These are phyloP conservation scores for Fusarium mundagurra DNA, from an alignment of 2,329 filamentous ascomycete species.

Conservation along the genomic window DNA sequence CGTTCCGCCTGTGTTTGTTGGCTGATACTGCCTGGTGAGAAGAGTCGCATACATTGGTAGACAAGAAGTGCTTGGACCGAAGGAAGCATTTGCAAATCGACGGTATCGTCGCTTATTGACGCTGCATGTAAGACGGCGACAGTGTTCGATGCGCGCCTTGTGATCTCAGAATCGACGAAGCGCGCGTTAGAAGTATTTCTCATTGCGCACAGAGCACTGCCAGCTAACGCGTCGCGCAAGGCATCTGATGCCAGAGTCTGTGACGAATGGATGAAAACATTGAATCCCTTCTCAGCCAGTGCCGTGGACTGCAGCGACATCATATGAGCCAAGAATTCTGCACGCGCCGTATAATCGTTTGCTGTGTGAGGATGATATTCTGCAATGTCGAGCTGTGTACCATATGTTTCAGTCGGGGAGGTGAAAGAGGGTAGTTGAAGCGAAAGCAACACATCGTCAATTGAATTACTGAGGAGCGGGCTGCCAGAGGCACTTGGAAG, in stretches of 20 bases:
- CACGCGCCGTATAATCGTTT: background rate
- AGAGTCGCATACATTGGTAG: background rate
- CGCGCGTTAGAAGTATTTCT: background rate
- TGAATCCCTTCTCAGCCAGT: background rate
- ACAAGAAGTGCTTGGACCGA: background rate
- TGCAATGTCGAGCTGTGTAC: background rate
- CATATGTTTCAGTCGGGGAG: background rate
- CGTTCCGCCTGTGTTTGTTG: background rate
- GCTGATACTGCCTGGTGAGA: background rate
- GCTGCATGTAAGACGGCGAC: background rate
- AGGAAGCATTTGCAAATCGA: background rate
- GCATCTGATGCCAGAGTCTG: background rate
- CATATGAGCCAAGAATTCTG: background rate
- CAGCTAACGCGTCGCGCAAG: background rate
- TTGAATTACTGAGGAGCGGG: background rate
- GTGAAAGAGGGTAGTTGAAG: background rate
- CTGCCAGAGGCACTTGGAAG: background rate
- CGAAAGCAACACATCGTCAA: background rate
- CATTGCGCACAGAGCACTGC: background rate
- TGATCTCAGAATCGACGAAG: background rate
- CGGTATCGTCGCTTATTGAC: accelerated
- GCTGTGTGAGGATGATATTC: background rate
- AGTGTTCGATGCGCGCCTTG: background rate
- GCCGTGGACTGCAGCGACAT: background rate
- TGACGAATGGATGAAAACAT: background rate